Conservation (phyloP, 2,329 filamentous ascomycete species). For the Capronia coronata region DNA sequence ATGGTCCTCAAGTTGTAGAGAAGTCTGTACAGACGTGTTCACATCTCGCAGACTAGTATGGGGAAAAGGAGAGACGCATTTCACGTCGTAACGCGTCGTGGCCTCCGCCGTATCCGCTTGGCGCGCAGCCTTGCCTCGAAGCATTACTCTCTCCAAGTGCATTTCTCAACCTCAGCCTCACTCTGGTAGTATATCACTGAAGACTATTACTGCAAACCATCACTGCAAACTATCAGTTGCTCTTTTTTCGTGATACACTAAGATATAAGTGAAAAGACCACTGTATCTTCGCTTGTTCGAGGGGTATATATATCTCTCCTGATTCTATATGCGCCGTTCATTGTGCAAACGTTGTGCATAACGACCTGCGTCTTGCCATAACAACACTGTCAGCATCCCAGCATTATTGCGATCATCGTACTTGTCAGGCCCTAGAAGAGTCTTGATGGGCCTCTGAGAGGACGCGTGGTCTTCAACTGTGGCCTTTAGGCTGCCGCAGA, state of each 20-base stretch:
- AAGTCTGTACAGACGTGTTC: neutral
- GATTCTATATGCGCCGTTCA: too few species aligned
- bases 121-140: constrained; percentile 5
- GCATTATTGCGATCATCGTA: too few species aligned
- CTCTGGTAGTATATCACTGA: neutral
- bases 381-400: too few species aligned
- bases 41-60: neutral
- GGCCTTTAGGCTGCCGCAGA: neutral
- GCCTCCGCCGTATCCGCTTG: constrained; percentile 6
- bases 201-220: too few species aligned
- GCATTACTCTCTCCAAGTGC: neutral
- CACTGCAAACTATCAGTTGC: too few species aligned
- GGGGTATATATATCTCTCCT: too few species aligned
- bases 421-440: neutral
- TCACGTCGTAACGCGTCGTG: neutral
- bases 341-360: too few species aligned
- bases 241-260: too few species aligned
- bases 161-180: neutral
- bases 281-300: too few species aligned
- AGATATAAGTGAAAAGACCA: too few species aligned
- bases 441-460: neutral
- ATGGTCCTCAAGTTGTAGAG: too few species aligned
- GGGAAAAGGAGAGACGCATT: neutral
- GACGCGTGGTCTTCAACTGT: neutral
- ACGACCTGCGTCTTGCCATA: neutral